Percentiles rank a stretch among this genome's conserved stretches.
Conservation (phyloP, 345 rosid species). For the Populus simonii region DNA sequence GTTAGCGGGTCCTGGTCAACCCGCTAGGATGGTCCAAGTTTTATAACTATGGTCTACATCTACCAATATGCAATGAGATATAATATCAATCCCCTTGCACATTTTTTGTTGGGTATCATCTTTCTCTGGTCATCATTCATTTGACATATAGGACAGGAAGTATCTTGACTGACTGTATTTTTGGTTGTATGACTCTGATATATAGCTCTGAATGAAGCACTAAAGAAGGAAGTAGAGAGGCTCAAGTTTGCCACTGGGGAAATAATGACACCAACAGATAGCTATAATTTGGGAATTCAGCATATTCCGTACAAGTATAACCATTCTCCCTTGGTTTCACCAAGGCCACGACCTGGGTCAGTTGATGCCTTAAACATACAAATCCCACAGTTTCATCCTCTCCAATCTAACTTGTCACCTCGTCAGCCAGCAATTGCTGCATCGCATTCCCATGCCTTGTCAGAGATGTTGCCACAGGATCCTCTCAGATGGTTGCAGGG, state of each 20-base stretch:
- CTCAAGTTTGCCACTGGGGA: slow-evolving; percentile 74
- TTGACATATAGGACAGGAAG: neutral
- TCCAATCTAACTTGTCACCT: slow-evolving; percentile 29
- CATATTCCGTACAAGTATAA: slow-evolving; percentile 48
- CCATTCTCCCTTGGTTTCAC: slow-evolving; percentile 43
- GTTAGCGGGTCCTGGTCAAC: too few relatives aligned
- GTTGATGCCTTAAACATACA: slow-evolving; percentile 45
- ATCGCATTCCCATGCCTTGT: slow-evolving; percentile 23
- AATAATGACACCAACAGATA: slow-evolving; percentile 52
- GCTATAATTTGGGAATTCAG: slow-evolving; percentile 68
- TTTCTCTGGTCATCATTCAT: neutral
- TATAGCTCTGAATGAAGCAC: slow-evolving; percentile 73
- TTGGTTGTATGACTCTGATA: neutral
- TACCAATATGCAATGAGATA: neutral
- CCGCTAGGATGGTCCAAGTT: too few relatives aligned
- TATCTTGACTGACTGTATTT: neutral
- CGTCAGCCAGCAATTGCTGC: slow-evolving; percentile 18
- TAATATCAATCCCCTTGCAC: neutral
- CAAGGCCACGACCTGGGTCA: slow-evolving; percentile 42
- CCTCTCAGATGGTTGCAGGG: slow-evolving; percentile 72
- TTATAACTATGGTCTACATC: neutral
- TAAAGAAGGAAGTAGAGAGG: slow-evolving; percentile 91
- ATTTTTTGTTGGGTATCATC: neutral
- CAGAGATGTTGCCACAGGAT: slow-evolving; percentile 67
- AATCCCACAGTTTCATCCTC: slow-evolving; percentile 49